Percentiles rank a stretch among this genome's conserved stretches.
Evolutionary conservation across 2,329 filamentous ascomycete genomes (phyloP).

Genomic region (Dothistroma septosporum): DNA sequence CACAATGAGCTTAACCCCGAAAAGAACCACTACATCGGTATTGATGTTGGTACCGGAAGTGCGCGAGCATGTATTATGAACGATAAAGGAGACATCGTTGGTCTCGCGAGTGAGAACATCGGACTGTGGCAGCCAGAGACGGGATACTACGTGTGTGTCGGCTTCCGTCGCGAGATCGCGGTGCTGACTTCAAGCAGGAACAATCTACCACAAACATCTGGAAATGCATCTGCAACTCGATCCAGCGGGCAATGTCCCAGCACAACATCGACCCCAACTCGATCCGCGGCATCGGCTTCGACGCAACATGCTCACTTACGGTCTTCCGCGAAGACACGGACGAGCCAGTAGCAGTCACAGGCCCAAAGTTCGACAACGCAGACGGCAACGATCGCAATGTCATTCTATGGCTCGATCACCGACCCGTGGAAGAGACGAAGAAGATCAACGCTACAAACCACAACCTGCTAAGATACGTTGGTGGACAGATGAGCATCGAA

Average conservation of each 20-base stretch:
- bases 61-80: slow-evolving; percentile 96
- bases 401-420: slow-evolving; percentile 95
- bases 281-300: slow-evolving; percentile 90
- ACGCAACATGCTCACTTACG: slow-evolving; percentile 94
- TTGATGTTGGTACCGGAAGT: slow-evolving; percentile 95
- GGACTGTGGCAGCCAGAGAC: slow-evolving; percentile 52
- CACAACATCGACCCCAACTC: slow-evolving; percentile 70
- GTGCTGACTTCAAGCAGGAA: slow-evolving; percentile 54
- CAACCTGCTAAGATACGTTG: slow-evolving; percentile 91
- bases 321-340: slow-evolving; percentile 87
- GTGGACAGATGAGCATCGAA: slow-evolving; percentile 97
- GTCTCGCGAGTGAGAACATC: slow-evolving; percentile 51
- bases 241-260: slow-evolving; percentile 75
- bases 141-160: slow-evolving; percentile 49
- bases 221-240: slow-evolving; percentile 86
- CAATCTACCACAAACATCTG: slow-evolving; percentile 98
- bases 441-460: slow-evolving; percentile 91
- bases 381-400: slow-evolving; percentile 85
- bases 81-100: slow-evolving; percentile 78
- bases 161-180: neutral
- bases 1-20: slow-evolving; percentile 56
- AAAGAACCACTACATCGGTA: slow-evolving; percentile 68
- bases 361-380: slow-evolving; percentile 73
- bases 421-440: slow-evolving; percentile 82
- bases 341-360: slow-evolving; percentile 85